Conservation (phyloP, 1,284 basidiomycete species). For the Apiotrichum gracile region DNA sequence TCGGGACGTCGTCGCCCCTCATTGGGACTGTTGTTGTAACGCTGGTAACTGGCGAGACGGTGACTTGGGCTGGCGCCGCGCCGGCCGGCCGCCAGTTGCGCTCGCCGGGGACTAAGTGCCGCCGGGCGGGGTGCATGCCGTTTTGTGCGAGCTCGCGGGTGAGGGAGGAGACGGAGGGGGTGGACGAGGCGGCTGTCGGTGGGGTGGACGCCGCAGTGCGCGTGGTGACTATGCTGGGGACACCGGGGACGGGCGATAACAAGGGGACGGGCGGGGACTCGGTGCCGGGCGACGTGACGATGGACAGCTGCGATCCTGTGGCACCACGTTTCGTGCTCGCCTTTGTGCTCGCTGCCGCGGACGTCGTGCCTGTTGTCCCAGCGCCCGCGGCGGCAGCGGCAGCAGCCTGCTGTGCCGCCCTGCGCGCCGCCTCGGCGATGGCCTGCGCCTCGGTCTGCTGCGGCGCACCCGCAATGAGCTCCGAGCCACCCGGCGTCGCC, state of each 20-base stretch:
- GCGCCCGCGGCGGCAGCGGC: background rate
- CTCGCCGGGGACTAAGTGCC: constrained; percentile 23
- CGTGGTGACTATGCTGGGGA: background rate
- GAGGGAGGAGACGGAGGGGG: constrained; percentile 15
- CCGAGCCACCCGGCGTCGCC: background rate
- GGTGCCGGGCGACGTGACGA: background rate
- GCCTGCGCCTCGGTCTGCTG: constrained; percentile 38
- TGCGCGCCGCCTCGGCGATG: constrained; percentile 34
- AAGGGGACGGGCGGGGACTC: background rate
- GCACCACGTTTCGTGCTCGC: background rate
- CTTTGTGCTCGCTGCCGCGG: background rate
- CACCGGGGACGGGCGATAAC: background rate
- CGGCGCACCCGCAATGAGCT: background rate
- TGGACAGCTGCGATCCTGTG: background rate
- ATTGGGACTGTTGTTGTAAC: constrained; percentile 34
- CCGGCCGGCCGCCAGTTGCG: constrained; percentile 36
- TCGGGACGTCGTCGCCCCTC: background rate
- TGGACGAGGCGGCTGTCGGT: constrained; percentile 5
- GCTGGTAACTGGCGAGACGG: constrained; percentile 39
- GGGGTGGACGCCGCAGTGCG: constrained; percentile 10
- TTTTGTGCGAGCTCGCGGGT: background rate
- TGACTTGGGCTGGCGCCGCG: constrained; percentile 39
- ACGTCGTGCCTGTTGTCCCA: background rate
- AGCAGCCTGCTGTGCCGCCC: background rate
- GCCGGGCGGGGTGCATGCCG: background rate